A percentile compares a stretch with the other conserved stretches of the same genome.
Conservation (phyloP, 768 basidiomycete species). For the Boletus subparvulus region DNA sequence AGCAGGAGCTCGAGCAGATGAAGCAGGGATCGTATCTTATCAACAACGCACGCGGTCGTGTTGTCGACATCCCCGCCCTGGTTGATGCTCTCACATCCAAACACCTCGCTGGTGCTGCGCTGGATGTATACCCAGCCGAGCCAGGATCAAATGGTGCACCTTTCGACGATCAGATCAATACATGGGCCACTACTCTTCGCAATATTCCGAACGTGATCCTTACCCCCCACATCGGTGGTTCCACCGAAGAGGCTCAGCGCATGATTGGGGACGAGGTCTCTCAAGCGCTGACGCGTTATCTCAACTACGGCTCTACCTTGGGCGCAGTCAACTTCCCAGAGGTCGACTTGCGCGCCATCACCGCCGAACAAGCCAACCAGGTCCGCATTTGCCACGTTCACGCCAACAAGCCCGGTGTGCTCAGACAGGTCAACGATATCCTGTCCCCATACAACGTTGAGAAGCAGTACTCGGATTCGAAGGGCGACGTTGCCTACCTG, state of each 20-base stretch:
- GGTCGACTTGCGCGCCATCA: constrained; percentile 92
- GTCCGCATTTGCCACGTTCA: constrained; percentile 95
- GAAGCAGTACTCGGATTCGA: constrained; percentile 98
- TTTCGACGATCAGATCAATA: constrained; percentile 86
- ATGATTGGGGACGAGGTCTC: constrained; percentile 98
- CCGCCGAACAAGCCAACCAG: constrained; percentile 73
- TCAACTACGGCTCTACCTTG: constrained; percentile 86
- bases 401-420: constrained; percentile 92
- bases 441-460: constrained; percentile 96
- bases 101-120: constrained; percentile 81
- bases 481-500: constrained; percentile 89
- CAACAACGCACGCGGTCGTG: constrained; percentile 95
- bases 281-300: constrained; percentile 79
- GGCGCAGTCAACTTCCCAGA: constrained; percentile 99
- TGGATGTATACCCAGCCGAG: constrained; percentile 95
- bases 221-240: constrained; percentile 98
- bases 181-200: constrained; percentile 78
- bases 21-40: constrained; percentile 94
- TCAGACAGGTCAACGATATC: constrained; percentile 91
- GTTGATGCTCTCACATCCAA: constrained; percentile 78
- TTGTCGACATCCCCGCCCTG: constrained; percentile 93
- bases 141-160: constrained; percentile 87
- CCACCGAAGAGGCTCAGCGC: constrained; percentile 96
- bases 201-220: constrained; percentile 87
- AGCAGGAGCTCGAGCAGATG: constrained; percentile 79